A percentile compares a stretch with the other conserved stretches of the same genome.
These are phyloP conservation scores for Saccharomyces uvarum DNA, from an alignment of 1,139 yeast species.

Conservation along the genomic window DNA sequence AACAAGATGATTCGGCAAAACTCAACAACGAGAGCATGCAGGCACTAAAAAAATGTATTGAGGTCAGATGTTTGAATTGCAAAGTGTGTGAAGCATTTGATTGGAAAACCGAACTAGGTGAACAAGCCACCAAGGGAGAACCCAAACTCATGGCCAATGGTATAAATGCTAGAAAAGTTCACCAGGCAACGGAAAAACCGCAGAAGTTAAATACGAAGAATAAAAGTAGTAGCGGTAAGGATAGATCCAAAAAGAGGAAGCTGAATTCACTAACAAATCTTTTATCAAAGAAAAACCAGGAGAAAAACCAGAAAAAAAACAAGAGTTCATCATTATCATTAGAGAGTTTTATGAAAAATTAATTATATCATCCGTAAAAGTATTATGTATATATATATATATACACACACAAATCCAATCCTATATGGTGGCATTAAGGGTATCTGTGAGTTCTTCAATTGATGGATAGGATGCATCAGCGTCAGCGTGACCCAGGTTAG, in stretches of 20 bases:
- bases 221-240: constrained; percentile 35
- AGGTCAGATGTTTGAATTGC: neutral
- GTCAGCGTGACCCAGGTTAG: constrained; percentile 3
- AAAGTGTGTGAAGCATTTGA: neutral
- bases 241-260: constrained; percentile 35
- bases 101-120: constrained; percentile 2
- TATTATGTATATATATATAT: neutral
- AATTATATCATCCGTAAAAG: neutral
- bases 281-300: constrained; percentile 40
- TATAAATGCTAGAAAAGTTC: constrained; percentile 13
- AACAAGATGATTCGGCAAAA: neutral
- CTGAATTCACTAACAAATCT: constrained; percentile 32
- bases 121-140: neutral
- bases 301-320: constrained; percentile 29
- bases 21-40: neutral
- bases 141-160: constrained; percentile 23
- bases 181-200: constrained; percentile 23
- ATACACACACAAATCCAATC: neutral
- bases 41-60: neutral
- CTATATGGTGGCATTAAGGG: constrained; percentile 7
- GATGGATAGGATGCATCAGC: constrained; percentile 5
- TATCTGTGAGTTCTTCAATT: constrained; percentile 6
- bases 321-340: constrained; percentile 36
- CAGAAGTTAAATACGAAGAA: constrained; percentile 18
- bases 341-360: constrained; percentile 42